Base-by-base conservation (phyloP, 495 filamentous ascomycete genomes). In the Lichina pygmaea region DNA sequence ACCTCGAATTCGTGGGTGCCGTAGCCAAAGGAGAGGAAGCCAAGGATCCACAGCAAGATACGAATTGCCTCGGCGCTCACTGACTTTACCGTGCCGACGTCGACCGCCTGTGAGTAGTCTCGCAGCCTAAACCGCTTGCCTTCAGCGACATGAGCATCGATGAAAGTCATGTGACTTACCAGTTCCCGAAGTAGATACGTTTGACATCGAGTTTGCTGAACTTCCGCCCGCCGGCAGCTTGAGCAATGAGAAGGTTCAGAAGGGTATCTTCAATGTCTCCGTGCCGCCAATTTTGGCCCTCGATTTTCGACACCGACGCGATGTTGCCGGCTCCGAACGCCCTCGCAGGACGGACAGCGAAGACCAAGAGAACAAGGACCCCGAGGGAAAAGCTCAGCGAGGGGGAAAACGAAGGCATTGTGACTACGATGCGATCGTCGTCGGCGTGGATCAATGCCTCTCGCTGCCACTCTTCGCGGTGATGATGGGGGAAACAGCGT, bases 241-340 rank as follows among this genome's bases (percentile, higher is more conserved):
- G 67, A n/a, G 82, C 75, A 67, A 89, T 77, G 46, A 76, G 55
- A 31, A 93, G 61, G 42, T 63, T 70, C 47, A 92, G 71, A 15
- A 93, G 68, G 33, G 77, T 72, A 66, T 93, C 85, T 68, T 93
- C 85, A 55, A 93, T 89, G 59, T 95, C 86, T 48, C 85, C 85
- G 74, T 93, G 85, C 42, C 85, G 82, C 81, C 81, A 93, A 57
- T 91, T 91, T 50, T 74, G 62, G 47, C 84, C 85, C 54, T 86
- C 82, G 44, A 86, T 69, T 51, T 69, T 73, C 43, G 83, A 75
- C 44, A 81, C 69, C 6, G 77, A 71, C 16, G 64, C 65, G 52
- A 91, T 86, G 57, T 86, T 89, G 36, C 82, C 83, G 45, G 85
- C 85, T 24, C 85, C 85, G 54, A 93, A 93, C 9, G 79, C 85